phyloP scores from a whole-genome alignment of 176 grass and related monocot species.

The Carex scoparia region DNA sequence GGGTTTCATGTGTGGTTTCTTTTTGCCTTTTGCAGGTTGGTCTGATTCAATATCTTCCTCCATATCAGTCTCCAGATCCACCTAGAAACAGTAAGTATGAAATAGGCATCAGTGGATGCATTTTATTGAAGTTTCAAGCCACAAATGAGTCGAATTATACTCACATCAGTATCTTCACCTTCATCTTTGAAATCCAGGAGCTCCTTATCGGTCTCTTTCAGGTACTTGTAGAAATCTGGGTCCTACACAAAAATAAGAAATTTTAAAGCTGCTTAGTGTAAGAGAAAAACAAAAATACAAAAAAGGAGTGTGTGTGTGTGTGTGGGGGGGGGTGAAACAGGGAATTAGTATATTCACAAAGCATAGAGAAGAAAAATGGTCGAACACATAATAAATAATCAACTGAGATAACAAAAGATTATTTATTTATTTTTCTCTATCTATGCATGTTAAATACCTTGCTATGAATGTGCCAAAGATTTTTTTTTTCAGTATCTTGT shows the following conservation, averaged over 20 bases:
- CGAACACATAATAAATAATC: neutral
- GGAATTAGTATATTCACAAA: no score
- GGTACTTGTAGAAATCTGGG: slow-evolving; percentile 84
- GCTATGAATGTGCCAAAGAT: neutral
- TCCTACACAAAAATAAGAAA: slow-evolving; percentile 41
- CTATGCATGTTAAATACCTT: neutral
- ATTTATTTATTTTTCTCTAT: neutral
- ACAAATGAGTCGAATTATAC: neutral
- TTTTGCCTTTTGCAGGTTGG: slow-evolving; percentile 23
- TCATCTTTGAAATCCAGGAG: slow-evolving; percentile 63
- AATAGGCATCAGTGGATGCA: neutral
- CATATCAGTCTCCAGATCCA: slow-evolving; percentile 35
- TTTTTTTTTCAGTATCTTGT: neutral
- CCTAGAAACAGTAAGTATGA: slow-evolving; percentile 37
- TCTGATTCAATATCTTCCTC: slow-evolving; percentile 37
- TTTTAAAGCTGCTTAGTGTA: neutral
- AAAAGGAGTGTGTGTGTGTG: no score
- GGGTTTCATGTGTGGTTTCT: slow-evolving; percentile 46
- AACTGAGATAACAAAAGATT: neutral
- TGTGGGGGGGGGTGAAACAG: no score
- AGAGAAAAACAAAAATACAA: no score
- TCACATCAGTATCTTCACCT: slow-evolving; percentile 65
- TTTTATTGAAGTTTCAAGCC: slow-evolving; percentile 9
- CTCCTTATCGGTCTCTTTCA: slow-evolving; percentile 66
- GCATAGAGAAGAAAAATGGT: neutral